These are phyloP conservation scores for Oenanthe sinensis DNA, from an alignment of 129 eudicot genomes.

Conservation along the genomic window DNA sequence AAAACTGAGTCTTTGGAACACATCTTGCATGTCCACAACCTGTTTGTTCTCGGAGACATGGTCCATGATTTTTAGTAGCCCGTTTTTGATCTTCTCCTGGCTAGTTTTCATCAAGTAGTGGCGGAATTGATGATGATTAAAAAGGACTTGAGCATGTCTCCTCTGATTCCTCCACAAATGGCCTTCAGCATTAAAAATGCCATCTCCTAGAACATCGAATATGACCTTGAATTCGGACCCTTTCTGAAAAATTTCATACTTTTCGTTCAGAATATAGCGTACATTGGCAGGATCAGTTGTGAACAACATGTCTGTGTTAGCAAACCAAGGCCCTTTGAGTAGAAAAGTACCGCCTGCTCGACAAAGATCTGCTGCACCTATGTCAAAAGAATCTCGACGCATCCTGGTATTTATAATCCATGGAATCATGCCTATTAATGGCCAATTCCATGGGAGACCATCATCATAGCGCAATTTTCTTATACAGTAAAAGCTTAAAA, in stretches of 20 bases:
- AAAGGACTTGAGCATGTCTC: conserved; percentile 35
- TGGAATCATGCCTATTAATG: background rate
- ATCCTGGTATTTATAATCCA: background rate
- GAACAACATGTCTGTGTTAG: conserved; percentile 6
- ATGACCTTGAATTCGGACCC: conserved; percentile 55
- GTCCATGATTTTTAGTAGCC: conserved; percentile 26
- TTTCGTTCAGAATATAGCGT: conserved; percentile 52
- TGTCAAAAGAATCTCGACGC: background rate
- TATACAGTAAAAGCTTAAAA: background rate
- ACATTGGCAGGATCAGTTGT: conserved; percentile 34
- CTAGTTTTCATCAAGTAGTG: conserved; percentile 27
- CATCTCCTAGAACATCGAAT: conserved; percentile 67
- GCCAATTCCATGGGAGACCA: conserved; percentile 10
- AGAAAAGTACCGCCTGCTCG: conserved; percentile 2
- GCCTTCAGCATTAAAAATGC: conserved; percentile 62
- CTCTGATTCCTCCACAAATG: conserved; percentile 56
- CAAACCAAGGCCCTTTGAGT: conserved; percentile 7
- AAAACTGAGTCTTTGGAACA: conserved; percentile 33
- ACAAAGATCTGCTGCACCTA: background rate
- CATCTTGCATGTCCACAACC: conserved; percentile 33
- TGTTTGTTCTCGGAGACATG: conserved; percentile 1
- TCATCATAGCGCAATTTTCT: background rate
- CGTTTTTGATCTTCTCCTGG: conserved; percentile 30
- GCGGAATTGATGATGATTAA: conserved; percentile 37
- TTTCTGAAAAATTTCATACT: conserved; percentile 54